Evolutionary conservation across 2,329 filamentous ascomycete species (phyloP).

Genomic region (Basipetospora sp.): DNA sequence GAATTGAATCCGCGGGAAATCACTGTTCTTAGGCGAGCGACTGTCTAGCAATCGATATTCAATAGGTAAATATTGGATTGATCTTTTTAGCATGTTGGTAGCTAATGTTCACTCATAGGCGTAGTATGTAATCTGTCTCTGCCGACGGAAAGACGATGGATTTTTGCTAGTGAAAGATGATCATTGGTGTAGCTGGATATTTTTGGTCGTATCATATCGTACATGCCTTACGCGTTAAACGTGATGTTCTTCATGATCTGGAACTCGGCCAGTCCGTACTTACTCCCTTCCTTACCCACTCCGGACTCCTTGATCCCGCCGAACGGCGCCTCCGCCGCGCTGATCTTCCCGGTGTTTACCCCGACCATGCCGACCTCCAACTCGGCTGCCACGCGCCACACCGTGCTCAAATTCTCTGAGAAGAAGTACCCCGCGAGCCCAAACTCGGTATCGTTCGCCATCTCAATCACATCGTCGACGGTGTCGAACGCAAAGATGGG

Average conservation of each 20-base stretch:
- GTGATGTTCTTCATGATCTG: conserved; percentile 52
- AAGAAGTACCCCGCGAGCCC: conserved; percentile 93
- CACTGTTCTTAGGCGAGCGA: too few species aligned
- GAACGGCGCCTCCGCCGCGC: conserved; percentile 47
- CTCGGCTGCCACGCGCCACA: conserved; percentile 48
- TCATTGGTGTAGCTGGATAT: too few species aligned
- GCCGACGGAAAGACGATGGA: too few species aligned
- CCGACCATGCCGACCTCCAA: conserved; percentile 81
- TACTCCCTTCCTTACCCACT: conserved; percentile 64
- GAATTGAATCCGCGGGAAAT: too few species aligned
- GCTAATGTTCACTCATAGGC: too few species aligned
- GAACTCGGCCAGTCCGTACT: conserved; percentile 66
- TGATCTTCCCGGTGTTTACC: conserved; percentile 57
- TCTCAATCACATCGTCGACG: conserved; percentile 71
- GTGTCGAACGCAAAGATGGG: conserved; percentile 78
- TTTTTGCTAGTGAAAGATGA: too few species aligned
- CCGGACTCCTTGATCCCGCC: conserved; percentile 73
- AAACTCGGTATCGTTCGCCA: conserved; percentile 72
- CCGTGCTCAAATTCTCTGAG: conserved; percentile 46
- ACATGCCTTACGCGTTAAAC: neutral
- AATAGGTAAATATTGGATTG: too few species aligned
- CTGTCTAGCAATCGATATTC: too few species aligned
- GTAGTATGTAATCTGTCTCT: too few species aligned
- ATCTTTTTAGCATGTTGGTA: too few species aligned
- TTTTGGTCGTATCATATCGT: too few species aligned